Conservation (phyloP, 202 grass and related monocot species). For the Carex sylvatica region DNA sequence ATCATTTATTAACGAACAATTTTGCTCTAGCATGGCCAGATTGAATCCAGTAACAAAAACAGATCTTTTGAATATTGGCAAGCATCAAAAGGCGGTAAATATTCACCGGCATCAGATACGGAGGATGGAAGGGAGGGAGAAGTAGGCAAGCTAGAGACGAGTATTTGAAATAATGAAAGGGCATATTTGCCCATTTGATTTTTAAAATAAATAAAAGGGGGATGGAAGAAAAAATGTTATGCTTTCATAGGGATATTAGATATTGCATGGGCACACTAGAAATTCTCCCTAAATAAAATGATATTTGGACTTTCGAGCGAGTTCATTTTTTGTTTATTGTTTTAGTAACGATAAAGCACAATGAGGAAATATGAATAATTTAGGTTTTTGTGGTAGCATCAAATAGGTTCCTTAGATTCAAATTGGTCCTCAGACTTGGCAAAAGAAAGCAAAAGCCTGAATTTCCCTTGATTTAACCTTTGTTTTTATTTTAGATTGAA, state of each 20-base stretch:
- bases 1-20: slow-evolving; percentile 50
- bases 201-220: no score
- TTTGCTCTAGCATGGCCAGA: slow-evolving; percentile 45
- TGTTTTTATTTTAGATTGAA: background rate
- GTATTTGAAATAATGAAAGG: no score
- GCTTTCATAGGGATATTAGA: no score
- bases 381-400: background rate
- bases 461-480: background rate
- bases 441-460: background rate
- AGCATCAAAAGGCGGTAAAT: background rate
- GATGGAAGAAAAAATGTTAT: no score
- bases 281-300: no score
- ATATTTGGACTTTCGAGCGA: background rate
- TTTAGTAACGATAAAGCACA: background rate
- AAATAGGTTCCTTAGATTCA: background rate
- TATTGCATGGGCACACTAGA: no score
- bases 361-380: background rate
- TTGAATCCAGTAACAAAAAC: slow-evolving; percentile 30
- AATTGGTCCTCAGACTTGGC: background rate
- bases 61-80: background rate
- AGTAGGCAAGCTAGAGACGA: no score
- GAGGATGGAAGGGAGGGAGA: no score
- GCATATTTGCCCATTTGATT: no score
- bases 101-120: no score
- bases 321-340: background rate